These are phyloP conservation scores for Protomyces inundatus DNA, from an alignment of 1,139 yeast genomes.

Conservation along the genomic window DNA sequence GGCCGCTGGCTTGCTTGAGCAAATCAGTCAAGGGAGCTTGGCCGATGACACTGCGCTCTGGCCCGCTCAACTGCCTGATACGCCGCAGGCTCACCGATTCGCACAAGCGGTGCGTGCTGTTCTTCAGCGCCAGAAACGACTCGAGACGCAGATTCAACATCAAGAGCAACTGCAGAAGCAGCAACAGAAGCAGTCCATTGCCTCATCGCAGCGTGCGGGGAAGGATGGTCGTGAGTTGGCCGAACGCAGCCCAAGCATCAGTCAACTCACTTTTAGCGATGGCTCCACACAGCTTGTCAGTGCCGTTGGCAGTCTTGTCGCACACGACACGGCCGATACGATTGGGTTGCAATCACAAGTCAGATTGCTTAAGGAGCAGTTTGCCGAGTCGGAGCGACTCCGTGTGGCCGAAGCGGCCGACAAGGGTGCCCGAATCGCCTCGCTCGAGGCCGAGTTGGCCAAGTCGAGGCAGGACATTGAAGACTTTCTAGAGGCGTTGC, in stretches of 20 bases:
- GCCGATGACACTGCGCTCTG: not conserved
- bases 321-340: not conserved
- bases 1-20: not conserved
- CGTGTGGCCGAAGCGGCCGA: not conserved
- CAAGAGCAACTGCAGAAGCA: not conserved
- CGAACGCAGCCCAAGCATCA: not conserved
- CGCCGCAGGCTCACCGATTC: not conserved
- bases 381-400: not conserved
- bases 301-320: not conserved
- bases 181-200: not conserved
- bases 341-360: not conserved
- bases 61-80: not conserved
- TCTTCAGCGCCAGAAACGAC: not conserved
- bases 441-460: constrained; percentile 1
- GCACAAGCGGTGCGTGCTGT: not conserved
- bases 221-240: not conserved
- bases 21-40: not conserved
- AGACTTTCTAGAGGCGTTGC: constrained; percentile 64
- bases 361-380: not conserved
- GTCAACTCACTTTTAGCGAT: constrained; percentile 2
- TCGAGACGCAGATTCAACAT: not conserved
- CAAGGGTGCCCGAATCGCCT: not conserved
- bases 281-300: constrained; percentile 2
- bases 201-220: not conserved
- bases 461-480: constrained; percentile 2